Conservation (phyloP, 192 early-diverging fungal genomes). For the Gorgonomyces haynaldii region DNA sequence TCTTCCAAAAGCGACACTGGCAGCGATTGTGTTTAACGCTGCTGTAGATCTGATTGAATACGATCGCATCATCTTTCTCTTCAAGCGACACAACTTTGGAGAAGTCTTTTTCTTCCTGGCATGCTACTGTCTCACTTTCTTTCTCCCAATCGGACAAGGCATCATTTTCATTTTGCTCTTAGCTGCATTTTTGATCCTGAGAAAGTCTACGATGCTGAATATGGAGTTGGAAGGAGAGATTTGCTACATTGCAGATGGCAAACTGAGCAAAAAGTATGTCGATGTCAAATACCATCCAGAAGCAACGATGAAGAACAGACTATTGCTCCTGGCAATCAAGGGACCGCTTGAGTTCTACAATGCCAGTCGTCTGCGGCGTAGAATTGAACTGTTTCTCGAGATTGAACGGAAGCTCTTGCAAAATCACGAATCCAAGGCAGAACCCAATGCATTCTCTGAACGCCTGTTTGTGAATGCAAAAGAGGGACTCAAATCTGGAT, state of each 20-base stretch:
- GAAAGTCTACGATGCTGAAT: constrained; percentile 14
- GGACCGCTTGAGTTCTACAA: constrained; percentile 32
- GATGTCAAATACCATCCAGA: constrained; percentile 25
- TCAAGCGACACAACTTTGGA: constrained; percentile 10
- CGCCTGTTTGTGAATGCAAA: background rate
- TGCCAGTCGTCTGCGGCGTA: constrained; percentile 19
- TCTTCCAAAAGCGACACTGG: constrained; percentile 63
- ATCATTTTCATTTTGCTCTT: constrained; percentile 23
- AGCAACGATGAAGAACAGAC: constrained; percentile 15
- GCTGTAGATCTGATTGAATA: constrained; percentile 67
- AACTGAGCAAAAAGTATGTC: too few species aligned
- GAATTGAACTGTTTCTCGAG: constrained; percentile 16
- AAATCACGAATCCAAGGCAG: too few species aligned
- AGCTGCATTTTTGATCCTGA: constrained; percentile 21
- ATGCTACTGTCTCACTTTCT: constrained; percentile 19
- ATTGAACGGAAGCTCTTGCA: too few species aligned
- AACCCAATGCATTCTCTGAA: background rate
- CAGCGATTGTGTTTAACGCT: constrained; percentile 73
- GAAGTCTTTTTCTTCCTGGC: constrained; percentile 20
- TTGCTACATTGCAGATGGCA: too few species aligned
- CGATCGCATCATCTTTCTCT: constrained; percentile 67
- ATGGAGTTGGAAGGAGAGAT: constrained; percentile 25
- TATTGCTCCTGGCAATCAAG: constrained; percentile 19
- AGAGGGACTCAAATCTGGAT: background rate
- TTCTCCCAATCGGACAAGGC: constrained; percentile 14